Base-by-base conservation (phyloP, 2,329 filamentous ascomycete species). In the Fusarium domesticum region DNA sequence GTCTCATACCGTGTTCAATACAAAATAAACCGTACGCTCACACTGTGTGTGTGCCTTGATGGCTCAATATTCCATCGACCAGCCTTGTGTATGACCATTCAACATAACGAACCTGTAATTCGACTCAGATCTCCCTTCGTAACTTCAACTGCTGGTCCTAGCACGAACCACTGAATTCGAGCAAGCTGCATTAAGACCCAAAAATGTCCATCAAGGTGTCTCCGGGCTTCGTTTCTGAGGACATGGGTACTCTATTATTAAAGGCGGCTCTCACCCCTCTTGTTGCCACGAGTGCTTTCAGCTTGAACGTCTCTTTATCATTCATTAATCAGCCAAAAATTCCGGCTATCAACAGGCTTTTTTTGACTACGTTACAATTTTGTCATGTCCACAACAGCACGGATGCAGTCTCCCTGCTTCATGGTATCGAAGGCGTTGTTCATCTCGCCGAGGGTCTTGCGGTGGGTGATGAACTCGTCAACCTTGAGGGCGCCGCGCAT, bases 381-480 rank as follows among this genome's bases (percentile, higher is more conserved):
- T 50, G 68, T 65, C 78, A 83, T 83, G 59, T 80, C 82, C 42
- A 96, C 87, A 8, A 97, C 93, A 58, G 89, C 95, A 54, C 93
- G 88, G 64, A 98, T 96, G 72, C 93, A 98, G 71, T 97, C 91
- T 47, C 93, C 93, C 48, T 83, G 79, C 78, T 96, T 95, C 93
- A 98, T 98, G 59, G 86, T 83, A 54, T 89, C 81, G 63, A 96
- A 98, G 16, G 90, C 92, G 39, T 78, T 75, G 77, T 97, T 97
- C 71, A 98, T 95, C 62, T 87, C 82, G 48, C 74, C 73, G 35
- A 98, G 76, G 4, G 78, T 80, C 74, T 95, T 89, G 60, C 91
- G 84, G 75, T 98, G 93, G 23, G 93, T 98, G 74, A 98, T 97
- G 76, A 97, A 97, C 75, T 98, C 93, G 67, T 97, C 92, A 35